Evolutionary conservation across 192 early-diverging fungal genomes (phyloP).

Genomic region (Coemansia reversa): DNA sequence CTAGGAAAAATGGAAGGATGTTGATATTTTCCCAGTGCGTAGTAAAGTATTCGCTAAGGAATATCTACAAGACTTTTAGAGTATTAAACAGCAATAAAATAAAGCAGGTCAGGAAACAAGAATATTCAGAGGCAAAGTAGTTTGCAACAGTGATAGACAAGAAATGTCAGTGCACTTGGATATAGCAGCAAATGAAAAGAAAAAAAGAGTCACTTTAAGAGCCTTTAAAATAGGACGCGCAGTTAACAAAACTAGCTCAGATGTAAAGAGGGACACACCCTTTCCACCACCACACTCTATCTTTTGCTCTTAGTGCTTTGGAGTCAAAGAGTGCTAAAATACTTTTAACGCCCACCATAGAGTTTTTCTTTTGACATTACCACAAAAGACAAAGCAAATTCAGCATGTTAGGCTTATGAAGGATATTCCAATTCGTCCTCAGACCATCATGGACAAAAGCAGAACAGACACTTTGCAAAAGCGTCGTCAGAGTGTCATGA

Average conservation of each 20-base stretch:
- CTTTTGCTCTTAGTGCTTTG: neutral
- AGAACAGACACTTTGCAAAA: neutral
- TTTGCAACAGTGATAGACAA: neutral
- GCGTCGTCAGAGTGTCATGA: neutral
- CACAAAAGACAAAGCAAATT: neutral
- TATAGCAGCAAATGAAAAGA: neutral
- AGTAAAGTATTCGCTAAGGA: neutral
- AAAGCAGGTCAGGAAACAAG: neutral
- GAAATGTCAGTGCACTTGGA: neutral
- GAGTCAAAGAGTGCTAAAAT: neutral
- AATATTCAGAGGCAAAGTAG: neutral
- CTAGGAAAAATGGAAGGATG: constrained; percentile 2
- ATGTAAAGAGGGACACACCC: neutral
- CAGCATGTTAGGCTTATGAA: neutral
- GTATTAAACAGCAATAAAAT: neutral
- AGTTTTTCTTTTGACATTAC: neutral
- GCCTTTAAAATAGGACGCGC: neutral
- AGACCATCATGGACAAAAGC: neutral
- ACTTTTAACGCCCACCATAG: neutral
- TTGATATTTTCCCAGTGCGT: constrained; percentile 1
- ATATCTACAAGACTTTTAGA: neutral
- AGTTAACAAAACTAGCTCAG: neutral
- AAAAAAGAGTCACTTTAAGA: neutral
- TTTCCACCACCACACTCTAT: neutral
- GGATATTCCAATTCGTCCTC: neutral